Base-by-base conservation (phyloP, 305 asterid genomes). In the Salvia sclarea region DNA sequence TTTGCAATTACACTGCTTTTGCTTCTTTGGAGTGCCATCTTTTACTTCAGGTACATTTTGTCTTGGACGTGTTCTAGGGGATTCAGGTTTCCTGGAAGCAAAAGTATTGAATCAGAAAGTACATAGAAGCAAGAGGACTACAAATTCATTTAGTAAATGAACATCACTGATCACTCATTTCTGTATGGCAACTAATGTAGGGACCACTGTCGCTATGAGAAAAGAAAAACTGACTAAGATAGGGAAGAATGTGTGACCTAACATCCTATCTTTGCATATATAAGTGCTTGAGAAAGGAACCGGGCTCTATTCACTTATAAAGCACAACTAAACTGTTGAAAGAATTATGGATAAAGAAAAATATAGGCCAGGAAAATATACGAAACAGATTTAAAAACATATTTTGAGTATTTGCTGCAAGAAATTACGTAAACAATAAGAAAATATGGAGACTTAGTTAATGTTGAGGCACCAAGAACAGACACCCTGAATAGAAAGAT, bases 11-110 rank as follows among this genome's bases (percentile, higher is more conserved):
- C 96, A 89, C 84, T 83, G 96, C 74, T 89, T 89, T 78, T 79
- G 91, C 81, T 86, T 89, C 89, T 89, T 86, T 20, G 96, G 94
- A 45, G 96, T 89, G 60, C 84, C 85, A 61, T 89, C 96, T 70
- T 83, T 86, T 38, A 64, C 84, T 74, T 89, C 96, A 76, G 68
- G 73, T 59, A 50, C 55, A 75, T 62, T 80, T 80, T 80, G 85
- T 69, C 92, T 83, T 38, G 87, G 69, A 14, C 88, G 82, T 28
- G 82, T 74, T 59, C 81, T 84, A 75, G 95, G 92, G 49, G 95
- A 88, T 75, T 85, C 92, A 44, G 87, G 92, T 79, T 85, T 88
- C 79, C 95, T 88, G 85, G 59, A 72, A 64, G 63, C 18, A 60
- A 28, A 48, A 64, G 62, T 10, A 62, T 59, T 64, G 64, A 44